Base-by-base conservation (phyloP, 768 basidiomycete species). In the Pisolithus orientalis region DNA sequence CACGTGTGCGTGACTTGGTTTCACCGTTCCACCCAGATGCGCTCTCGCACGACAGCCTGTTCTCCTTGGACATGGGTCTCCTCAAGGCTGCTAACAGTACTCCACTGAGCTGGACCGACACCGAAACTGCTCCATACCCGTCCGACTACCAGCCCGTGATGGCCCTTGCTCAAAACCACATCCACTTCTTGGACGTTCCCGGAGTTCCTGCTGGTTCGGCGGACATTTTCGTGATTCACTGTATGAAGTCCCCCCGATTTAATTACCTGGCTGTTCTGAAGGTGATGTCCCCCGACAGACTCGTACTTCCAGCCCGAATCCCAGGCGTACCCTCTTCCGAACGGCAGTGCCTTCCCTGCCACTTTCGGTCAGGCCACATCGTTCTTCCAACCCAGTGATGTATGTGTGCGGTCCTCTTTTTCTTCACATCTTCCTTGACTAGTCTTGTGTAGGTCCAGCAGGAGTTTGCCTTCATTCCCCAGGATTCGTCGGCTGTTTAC, bases 221-320 rank as follows among this genome's bases (percentile, higher is more conserved):
- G 2, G 72, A 83, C 49, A 85, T 94, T 52, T 94, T 90, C 57
- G 90, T 94, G 27, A 88, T 94, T 54, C 92, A 94, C 67, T 94
- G 89, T 87, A 60, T 58, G 85, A 27, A 31, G 31, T 3, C 9
- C 28, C 5, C n/a, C 24, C 17, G 39, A 25, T 4, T 39, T 32
- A 42, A 57, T 5, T 24, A 38, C 4, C 14, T 5, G 10, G 10
- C 5, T 47, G 16, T n/a, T 16, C 39, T 50, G n/a, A 37, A 34
- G 10, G 28, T 25, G 8, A 21, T 2, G 21, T 21, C 34, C 13
- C 31, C n/a, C n/a, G 2, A 38, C 54, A 93, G 90, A 80, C 67
- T 79, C 86, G 24, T 88, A 74, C 75, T 87, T 87, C 80, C 92
- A 94, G 67, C 83, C 89, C 9, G 67, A 74, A 9, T 56, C 82